Evolutionary conservation across 768 basidiomycete species (phyloP).

Genomic region (Collybia sordida): DNA sequence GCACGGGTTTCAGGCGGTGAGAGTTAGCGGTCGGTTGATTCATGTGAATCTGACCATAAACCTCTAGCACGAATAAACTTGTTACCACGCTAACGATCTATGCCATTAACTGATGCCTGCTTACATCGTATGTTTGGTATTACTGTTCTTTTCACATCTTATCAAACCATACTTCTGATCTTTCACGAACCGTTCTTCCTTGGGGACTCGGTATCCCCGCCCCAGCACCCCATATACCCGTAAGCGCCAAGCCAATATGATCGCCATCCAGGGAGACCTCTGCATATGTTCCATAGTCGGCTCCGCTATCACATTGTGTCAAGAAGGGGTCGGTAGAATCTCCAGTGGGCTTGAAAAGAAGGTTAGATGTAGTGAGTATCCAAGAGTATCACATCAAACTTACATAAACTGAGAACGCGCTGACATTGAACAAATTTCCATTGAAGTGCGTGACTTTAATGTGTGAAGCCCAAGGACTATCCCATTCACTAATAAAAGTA

Average conservation of each 20-base stretch:
- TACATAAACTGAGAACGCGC: constrained; percentile 15
- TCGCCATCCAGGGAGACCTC: constrained; percentile 13
- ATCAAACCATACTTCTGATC: constrained; percentile 25
- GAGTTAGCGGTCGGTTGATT: not conserved
- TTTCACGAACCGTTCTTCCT: constrained; percentile 16
- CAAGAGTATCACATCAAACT: not conserved
- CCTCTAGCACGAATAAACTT: constrained; percentile 37
- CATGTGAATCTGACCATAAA: not conserved
- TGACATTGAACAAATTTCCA: constrained; percentile 20
- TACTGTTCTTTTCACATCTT: constrained; percentile 8
- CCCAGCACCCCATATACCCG: constrained; percentile 21
- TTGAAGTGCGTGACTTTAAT: constrained; percentile 22
- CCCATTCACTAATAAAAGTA: constrained; percentile 21
- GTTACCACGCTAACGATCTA: constrained; percentile 44
- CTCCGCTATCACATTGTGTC: constrained; percentile 1
- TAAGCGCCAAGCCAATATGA: constrained; percentile 14
- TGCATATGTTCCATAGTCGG: constrained; percentile 9
- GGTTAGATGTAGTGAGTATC: not conserved
- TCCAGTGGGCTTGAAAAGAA: constrained; percentile 14
- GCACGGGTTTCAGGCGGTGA: constrained; percentile 34
- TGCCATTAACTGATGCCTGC: constrained; percentile 47
- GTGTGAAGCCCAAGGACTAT: constrained; percentile 15
- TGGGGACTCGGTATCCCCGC: constrained; percentile 10
- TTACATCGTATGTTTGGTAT: constrained; percentile 39
- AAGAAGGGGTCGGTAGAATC: constrained; percentile 20